Evolutionary conservation across 257 asterid genomes (phyloP), one percentile per base, ranked within the genome.

Genomic region (Fraxinus anomala): DNA sequence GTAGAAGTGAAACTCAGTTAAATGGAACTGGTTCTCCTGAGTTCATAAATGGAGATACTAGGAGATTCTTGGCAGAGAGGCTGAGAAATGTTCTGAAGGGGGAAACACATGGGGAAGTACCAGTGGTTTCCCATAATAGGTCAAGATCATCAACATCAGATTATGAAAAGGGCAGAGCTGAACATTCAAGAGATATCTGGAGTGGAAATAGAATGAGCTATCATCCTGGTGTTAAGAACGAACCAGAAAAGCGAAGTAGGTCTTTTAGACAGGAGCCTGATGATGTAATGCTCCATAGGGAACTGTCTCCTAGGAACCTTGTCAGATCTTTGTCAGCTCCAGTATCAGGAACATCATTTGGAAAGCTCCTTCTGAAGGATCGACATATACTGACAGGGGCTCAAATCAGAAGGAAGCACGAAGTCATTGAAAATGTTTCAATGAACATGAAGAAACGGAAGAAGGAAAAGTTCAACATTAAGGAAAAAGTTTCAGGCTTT

Each of bases 261-360:
- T 90, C 94, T 79, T 90, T 89, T 81, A 85, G 92, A 83, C 83
- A 85, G 72, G 93, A 88, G 51, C 82, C 85, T 63, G 90, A 83
- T 77, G 90, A 83, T 77, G 82, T 76, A 65, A 71, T 84, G 77
- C 84, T 80, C 80, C 89, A 82, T 26, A 80, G 76, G 75, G 94
- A 88, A 61, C 77, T 71, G 77, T 90, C 96, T 30, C 96, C 98
- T 73, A 84, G 91, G 89, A 88, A 88, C 82, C 96, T 96, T 59
- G 73, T 88, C 73, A 87, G 99, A 80, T 96, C 97, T 79, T 79
- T 93, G 89, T 96, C 99, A 1, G 97, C 99, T 34, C 99, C 99
- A 36, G 89, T 96, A 73, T 86, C 97, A 26, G 96, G 90, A 76
- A 84, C 92, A 19, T 91, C 97, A 33, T 93, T 96, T 40, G 97